Percentiles rank a stretch among this genome's conserved stretches.
phyloP scores from a whole-genome alignment of 768 basidiomycete species.

The Hygrophorus russula region DNA sequence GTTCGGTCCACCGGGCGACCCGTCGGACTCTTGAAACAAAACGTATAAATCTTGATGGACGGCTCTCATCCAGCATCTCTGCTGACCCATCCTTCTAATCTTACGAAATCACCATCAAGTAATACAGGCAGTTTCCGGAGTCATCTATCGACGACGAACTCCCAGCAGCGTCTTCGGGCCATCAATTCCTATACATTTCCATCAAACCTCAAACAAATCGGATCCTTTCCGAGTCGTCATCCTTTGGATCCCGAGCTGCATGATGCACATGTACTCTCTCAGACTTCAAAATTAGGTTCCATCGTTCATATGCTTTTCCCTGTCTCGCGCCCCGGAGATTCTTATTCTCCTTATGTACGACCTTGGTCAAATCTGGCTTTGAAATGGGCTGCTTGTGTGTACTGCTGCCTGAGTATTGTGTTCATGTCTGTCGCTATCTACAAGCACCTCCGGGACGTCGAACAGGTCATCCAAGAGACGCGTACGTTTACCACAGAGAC shows the following conservation, averaged over 20 bases:
- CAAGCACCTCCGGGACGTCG: constrained; percentile 9
- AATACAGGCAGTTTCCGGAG: constrained; percentile 34
- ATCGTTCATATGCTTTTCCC: constrained; percentile 8
- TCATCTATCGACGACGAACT: constrained; percentile 30
- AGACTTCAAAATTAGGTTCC: constrained; percentile 6
- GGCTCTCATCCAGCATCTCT: no score
- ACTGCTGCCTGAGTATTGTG: constrained; percentile 30
- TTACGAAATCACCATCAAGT: background rate
- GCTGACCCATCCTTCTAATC: no score
- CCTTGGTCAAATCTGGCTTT: constrained; percentile 19
- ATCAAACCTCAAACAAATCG: background rate
- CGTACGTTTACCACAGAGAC: background rate
- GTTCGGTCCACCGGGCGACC: no score
- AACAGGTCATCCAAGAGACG: background rate
- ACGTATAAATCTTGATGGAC: no score
- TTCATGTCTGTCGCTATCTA: constrained; percentile 25
- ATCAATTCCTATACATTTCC: constrained; percentile 8
- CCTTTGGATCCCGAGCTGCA: constrained; percentile 1
- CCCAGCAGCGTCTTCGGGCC: constrained; percentile 28
- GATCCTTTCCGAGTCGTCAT: background rate
- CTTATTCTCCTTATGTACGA: constrained; percentile 13
- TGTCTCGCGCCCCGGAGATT: constrained; percentile 7
- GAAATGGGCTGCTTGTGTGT: constrained; percentile 23
- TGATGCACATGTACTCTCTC: constrained; percentile 6
- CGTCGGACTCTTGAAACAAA: no score